Percentiles rank a stretch among this genome's conserved stretches.
These are phyloP conservation scores for Fraxinus anomala DNA, from an alignment of 257 asterid genomes.

Conservation along the genomic window DNA sequence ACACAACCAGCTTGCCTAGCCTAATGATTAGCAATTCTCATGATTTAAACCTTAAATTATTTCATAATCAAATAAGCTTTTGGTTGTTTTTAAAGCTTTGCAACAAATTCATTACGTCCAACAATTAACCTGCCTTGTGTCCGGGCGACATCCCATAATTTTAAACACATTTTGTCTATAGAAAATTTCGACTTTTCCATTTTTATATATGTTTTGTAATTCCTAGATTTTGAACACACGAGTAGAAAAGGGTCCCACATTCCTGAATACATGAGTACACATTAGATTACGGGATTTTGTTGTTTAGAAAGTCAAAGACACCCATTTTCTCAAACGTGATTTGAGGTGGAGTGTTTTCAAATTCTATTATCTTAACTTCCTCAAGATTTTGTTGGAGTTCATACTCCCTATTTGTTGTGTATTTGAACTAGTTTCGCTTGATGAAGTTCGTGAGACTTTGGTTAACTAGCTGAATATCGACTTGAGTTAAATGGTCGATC, in stretches of 20 bases:
- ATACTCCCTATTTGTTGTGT: too few species aligned
- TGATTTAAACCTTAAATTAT: neutral
- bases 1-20: too few species aligned
- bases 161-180: conserved; percentile 6
- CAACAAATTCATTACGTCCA: conserved; percentile 22
- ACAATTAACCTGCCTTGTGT: conserved; percentile 33
- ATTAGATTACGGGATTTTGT: neutral
- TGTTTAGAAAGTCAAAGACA: neutral
- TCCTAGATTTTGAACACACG: conserved; percentile 56
- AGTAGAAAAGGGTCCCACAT: conserved; percentile 20
- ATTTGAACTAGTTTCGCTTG: too few species aligned
- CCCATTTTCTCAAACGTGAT: neutral
- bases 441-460: too few species aligned
- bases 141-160: conserved; percentile 41
- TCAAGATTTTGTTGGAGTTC: too few species aligned
- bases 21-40: neutral
- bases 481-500: too few species aligned
- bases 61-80: neutral
- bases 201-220: neutral
- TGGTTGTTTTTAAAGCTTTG: conserved; percentile 16
- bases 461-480: too few species aligned
- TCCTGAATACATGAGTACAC: neutral
- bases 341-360: too few species aligned
- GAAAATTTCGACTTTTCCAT: neutral
- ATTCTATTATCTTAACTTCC: too few species aligned